Evolutionary conservation across 768 basidiomycete species (phyloP), one percentile per base, ranked within the genome.

Genomic region (Vararia minispora): DNA sequence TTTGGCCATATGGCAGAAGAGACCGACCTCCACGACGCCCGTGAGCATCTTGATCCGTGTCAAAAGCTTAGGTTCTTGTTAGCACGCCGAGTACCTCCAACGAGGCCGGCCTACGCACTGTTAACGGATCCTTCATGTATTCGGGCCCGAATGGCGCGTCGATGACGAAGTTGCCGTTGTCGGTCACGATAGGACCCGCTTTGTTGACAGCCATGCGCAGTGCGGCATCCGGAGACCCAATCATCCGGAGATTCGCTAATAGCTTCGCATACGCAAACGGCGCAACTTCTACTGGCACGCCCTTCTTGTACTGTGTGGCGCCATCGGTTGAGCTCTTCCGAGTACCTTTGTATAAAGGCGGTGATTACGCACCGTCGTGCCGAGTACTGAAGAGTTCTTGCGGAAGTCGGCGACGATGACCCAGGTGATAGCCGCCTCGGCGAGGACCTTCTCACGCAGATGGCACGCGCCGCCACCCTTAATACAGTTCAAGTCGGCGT

Each of bases 401-500:
- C 95, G 75, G 61, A 86, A 88, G 60, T 99, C 95, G 37, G 95
- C 95, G 28, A 99, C 87, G 26, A 90, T 66, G 53, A 63, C 77
- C 42, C 40, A 87, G 76, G 83, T 89, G 44, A 72, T 71, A 9
- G 95, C 95, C 23, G 91, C 92, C 58, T 99, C 95, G 1, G 95
- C 95, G 11, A 99, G 72, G 6, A 99, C 91, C 58, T 99, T 99
- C 63, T 99, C 95, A 21, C 92, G 75, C 24, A 98, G 63, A 49
- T 98, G 95, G 57, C 94, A 97, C 1, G 90, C 94, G 2, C 94
- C 94, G 40, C 94, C 94, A 6, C 88, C 94, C 62, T 99, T 98
- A 63, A 99, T 92, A 44, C 85, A 85, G 60, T 98, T 92, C 36
- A 99, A 66, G 28, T 74, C 59, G 28, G 68, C 58, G 57, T 97